phyloP scores from a whole-genome alignment of 352 stramenopile species.

The Paralagenidium karlingii region DNA sequence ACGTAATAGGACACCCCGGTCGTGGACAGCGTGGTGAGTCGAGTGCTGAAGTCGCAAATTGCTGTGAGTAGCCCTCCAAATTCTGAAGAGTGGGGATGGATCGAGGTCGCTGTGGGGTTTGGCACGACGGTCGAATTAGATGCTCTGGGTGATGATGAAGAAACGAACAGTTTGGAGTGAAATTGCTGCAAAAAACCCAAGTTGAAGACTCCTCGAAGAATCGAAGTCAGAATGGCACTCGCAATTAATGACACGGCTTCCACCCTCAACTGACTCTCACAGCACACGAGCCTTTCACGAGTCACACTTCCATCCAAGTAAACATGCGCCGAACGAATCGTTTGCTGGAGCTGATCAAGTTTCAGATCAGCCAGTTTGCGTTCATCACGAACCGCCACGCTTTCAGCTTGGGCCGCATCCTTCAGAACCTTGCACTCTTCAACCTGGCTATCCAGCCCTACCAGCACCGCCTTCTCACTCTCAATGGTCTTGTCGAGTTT shows the following conservation, averaged over 20 bases:
- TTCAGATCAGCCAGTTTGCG: conserved; percentile 42
- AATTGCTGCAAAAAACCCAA: conserved; percentile 50
- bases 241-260: conserved; percentile 50
- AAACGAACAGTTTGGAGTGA: conserved; percentile 8
- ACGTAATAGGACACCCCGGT: neutral
- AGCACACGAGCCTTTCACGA: conserved; percentile 36
- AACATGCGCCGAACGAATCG: conserved; percentile 38
- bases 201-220: conserved; percentile 43
- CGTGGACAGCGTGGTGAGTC: neutral
- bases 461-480: conserved; percentile 17
- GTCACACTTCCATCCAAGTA: conserved; percentile 31
- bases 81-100: neutral
- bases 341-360: conserved; percentile 26
- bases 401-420: conserved; percentile 34
- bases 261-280: conserved; percentile 47
- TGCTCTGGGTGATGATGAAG: neutral
- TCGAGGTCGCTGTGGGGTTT: conserved; percentile 3
- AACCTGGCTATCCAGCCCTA: conserved; percentile 26
- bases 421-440: conserved; percentile 34
- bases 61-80: conserved; percentile 7
- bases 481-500: conserved; percentile 21
- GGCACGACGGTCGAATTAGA: neutral
- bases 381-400: conserved; percentile 36
- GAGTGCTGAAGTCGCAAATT: conserved; percentile 9
- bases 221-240: conserved; percentile 46